Evolutionary conservation across 192 early-diverging fungal genomes (phyloP).

Genomic region (Dissophora globulifera): DNA sequence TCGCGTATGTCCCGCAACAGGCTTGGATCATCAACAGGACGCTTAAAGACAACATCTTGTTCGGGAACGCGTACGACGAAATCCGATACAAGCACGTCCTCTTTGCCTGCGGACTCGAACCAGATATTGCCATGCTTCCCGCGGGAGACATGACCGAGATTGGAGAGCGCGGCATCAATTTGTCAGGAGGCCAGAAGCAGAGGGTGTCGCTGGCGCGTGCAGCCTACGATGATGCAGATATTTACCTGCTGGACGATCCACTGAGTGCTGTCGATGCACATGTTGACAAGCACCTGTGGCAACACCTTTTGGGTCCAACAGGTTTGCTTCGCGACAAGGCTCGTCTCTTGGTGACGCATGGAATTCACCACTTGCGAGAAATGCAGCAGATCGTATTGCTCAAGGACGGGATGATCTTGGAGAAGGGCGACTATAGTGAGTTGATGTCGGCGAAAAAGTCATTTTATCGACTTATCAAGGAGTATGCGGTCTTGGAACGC

Average conservation of each 20-base stretch:
- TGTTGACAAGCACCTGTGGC: conserved; percentile 60
- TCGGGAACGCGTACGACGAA: conserved; percentile 75
- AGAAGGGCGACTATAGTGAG: conserved; percentile 63
- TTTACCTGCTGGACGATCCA: conserved; percentile 85
- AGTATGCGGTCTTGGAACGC: conserved; percentile 17
- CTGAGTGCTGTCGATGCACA: conserved; percentile 68
- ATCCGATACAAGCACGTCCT: conserved; percentile 73
- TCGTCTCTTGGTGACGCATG: conserved; percentile 69
- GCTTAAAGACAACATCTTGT: conserved; percentile 89
- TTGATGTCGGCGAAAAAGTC: conserved; percentile 57
- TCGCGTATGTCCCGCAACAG: conserved; percentile 84
- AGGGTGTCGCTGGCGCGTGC: conserved; percentile 83
- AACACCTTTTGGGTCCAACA: conserved; percentile 37
- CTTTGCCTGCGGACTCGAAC: conserved; percentile 73
- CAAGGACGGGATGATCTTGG: conserved; percentile 57
- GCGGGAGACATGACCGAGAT: conserved; percentile 77
- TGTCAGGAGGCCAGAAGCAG: conserved; percentile 82
- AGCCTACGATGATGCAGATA: conserved; percentile 74
- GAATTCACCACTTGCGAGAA: conserved; percentile 56
- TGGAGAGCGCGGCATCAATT: conserved; percentile 73
- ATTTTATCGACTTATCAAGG: conserved; percentile 55
- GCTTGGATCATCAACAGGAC: conserved; percentile 97
- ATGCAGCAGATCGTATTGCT: conserved; percentile 62
- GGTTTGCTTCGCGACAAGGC: conserved; percentile 61
- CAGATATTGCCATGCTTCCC: conserved; percentile 70